phyloP scores from a whole-genome alignment of 129 eudicot species.

The Lactuca saligna region DNA sequence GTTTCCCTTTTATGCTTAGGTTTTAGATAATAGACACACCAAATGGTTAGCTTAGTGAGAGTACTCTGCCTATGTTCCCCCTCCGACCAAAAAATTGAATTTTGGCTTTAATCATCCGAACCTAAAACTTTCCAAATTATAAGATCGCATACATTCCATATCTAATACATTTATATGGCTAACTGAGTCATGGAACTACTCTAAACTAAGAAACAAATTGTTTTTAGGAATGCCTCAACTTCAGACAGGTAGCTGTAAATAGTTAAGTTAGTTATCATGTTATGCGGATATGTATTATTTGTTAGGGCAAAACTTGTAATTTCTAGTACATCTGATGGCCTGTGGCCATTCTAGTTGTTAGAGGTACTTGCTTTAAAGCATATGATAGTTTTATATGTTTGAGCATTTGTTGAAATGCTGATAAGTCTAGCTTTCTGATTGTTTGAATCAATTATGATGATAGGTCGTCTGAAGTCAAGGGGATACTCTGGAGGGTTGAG shows the following conservation, averaged over 20 bases:
- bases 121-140: background rate
- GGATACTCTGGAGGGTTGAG: conserved; percentile 67
- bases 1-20: background rate
- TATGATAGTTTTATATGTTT: background rate
- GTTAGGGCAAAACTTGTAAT: background rate
- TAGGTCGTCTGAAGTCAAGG: conserved; percentile 62
- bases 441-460: background rate
- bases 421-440: background rate
- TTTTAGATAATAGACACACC: background rate
- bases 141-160: background rate
- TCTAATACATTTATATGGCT: background rate
- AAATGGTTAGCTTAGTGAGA: background rate
- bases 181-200: background rate
- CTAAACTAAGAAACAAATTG: background rate
- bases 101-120: background rate
- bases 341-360: too few species aligned
- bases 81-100: background rate
- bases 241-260: too few species aligned
- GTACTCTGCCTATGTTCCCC: background rate
- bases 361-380: background rate
- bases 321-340: too few species aligned
- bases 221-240: background rate
- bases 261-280: too few species aligned
- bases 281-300: background rate
- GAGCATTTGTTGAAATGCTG: background rate